Percentiles rank a stretch among this genome's conserved stretches.
These are phyloP conservation scores for Lactifluus piperatus DNA, from an alignment of 768 basidiomycete genomes.

Conservation along the genomic window DNA sequence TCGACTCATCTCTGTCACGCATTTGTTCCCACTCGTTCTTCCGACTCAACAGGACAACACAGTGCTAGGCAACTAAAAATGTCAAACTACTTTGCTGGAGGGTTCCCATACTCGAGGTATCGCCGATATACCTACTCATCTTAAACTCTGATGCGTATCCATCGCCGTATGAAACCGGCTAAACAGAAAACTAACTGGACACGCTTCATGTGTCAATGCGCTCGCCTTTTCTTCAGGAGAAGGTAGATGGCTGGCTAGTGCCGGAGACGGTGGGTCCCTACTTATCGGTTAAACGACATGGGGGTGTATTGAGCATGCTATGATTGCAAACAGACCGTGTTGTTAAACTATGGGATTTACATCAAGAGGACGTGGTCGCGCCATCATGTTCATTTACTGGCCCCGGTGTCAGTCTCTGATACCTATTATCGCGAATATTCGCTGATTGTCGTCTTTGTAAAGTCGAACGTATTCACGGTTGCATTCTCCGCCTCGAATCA, in stretches of 20 bases:
- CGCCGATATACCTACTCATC: not conserved
- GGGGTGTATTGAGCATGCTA: not conserved
- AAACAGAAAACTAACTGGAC: slow-evolving; percentile 27
- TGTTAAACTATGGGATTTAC: slow-evolving; percentile 31
- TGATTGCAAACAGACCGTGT: slow-evolving; percentile 23
- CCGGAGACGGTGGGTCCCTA: slow-evolving; percentile 28
- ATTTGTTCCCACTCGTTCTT: not conserved
- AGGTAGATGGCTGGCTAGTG: slow-evolving; percentile 33
- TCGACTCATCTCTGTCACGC: not conserved
- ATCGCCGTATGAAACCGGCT: no score
- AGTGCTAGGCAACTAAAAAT: slow-evolving; percentile 5
- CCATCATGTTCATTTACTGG: slow-evolving; percentile 26
- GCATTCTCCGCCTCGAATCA: slow-evolving; percentile 61
- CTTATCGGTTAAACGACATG: not conserved
- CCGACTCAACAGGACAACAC: not conserved
- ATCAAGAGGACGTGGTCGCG: slow-evolving; percentile 25
- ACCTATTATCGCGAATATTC: not conserved
- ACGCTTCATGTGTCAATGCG: slow-evolving; percentile 33
- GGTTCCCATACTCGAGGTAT: slow-evolving; percentile 15
- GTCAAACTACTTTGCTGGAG: not conserved
- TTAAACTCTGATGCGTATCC: not conserved
- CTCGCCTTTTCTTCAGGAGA: slow-evolving; percentile 29
- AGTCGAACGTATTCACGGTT: slow-evolving; percentile 67
- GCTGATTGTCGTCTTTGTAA: not conserved
- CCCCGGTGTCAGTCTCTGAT: slow-evolving; percentile 22